Evolutionary conservation across 1,284 basidiomycete genomes (phyloP).

Genomic region (Ustilago xerochloae): DNA sequence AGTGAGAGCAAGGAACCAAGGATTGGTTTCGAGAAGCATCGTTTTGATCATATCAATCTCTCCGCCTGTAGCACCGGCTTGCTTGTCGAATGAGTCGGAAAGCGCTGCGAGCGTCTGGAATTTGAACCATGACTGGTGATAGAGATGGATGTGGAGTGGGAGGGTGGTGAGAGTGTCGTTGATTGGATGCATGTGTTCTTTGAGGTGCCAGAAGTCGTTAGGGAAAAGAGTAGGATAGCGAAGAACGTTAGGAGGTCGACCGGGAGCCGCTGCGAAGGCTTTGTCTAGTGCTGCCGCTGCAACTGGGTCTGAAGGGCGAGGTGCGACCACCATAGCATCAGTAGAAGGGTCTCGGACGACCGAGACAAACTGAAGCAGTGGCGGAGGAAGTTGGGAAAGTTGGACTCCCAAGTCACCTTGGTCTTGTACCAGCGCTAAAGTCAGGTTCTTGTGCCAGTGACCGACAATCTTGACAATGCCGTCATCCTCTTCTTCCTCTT

Average conservation of each 20-base stretch:
- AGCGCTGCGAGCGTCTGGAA: slow-evolving; percentile 64
- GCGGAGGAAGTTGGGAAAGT: slow-evolving; percentile 75
- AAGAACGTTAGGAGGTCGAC: slow-evolving; percentile 27
- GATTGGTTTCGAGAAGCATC: slow-evolving; percentile 79
- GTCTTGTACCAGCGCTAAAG: slow-evolving; percentile 78
- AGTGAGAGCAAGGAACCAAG: slow-evolving; percentile 83
- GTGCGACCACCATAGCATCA: slow-evolving; percentile 14
- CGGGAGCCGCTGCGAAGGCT: slow-evolving; percentile 7
- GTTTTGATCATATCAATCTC: slow-evolving; percentile 71
- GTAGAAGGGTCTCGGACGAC: slow-evolving; percentile 40
- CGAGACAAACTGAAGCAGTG: slow-evolving; percentile 70
- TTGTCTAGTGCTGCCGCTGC: slow-evolving; percentile 11
- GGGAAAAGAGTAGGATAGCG: slow-evolving; percentile 81
- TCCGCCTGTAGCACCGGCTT: slow-evolving; percentile 76
- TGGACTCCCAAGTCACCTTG: slow-evolving; percentile 74
- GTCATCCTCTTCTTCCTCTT: slow-evolving; percentile 69
- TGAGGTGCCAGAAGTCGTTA: slow-evolving; percentile 84
- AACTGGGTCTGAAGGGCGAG: slow-evolving; percentile 6
- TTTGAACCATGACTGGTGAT: slow-evolving; percentile 74
- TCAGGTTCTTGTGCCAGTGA: slow-evolving; percentile 92
- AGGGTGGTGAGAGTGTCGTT: slow-evolving; percentile 69
- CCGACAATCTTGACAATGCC: slow-evolving; percentile 72
- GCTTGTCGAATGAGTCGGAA: slow-evolving; percentile 76
- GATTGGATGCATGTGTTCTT: slow-evolving; percentile 67
- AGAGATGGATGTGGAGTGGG: slow-evolving; percentile 83